phyloP scores from a whole-genome alignment of 2,329 filamentous ascomycete species.

The Fusarium tuaranense region DNA sequence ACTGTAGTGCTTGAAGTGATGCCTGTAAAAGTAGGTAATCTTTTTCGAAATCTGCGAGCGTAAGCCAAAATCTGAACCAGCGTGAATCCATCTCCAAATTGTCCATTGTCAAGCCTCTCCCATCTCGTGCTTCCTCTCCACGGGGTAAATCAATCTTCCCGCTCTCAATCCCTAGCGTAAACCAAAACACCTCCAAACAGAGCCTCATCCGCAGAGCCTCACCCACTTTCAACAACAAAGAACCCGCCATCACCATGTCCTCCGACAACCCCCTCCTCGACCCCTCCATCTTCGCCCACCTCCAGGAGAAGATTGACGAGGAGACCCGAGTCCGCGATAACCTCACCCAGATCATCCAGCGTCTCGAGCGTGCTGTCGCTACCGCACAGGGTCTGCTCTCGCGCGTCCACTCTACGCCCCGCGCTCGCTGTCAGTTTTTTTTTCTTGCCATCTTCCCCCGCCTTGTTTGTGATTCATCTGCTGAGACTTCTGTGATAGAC shows the following conservation, averaged over 20 bases:
- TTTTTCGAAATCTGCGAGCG: no score
- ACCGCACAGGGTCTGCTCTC: slow-evolving; percentile 86
- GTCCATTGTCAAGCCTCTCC: neutral
- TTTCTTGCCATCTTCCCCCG: neutral
- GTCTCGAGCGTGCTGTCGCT: slow-evolving; percentile 85
- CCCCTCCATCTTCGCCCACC: slow-evolving; percentile 84
- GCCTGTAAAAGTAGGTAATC: no score
- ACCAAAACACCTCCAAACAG: slow-evolving; percentile 14
- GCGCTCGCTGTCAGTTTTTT: slow-evolving; percentile 61
- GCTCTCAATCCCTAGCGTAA: slow-evolving; percentile 17
- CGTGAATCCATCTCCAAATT: no score
- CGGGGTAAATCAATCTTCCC: slow-evolving; percentile 12
- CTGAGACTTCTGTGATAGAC: slow-evolving; percentile 55
- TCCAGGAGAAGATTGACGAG: slow-evolving; percentile 91
- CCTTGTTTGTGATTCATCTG: neutral
- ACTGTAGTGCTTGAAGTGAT: no score
- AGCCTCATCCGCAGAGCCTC: slow-evolving; percentile 38
- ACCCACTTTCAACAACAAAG: slow-evolving; percentile 12
- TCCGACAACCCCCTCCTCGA: slow-evolving; percentile 65
- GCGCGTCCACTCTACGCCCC: slow-evolving; percentile 88
- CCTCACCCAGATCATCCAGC: slow-evolving; percentile 83
- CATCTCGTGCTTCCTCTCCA: neutral
- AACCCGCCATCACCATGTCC: slow-evolving; percentile 44
- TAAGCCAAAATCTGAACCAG: no score
- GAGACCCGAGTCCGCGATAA: slow-evolving; percentile 86